Evolutionary conservation across 371 early-diverging fungal genomes (phyloP).

Genomic region (Smittium mucronatum): DNA sequence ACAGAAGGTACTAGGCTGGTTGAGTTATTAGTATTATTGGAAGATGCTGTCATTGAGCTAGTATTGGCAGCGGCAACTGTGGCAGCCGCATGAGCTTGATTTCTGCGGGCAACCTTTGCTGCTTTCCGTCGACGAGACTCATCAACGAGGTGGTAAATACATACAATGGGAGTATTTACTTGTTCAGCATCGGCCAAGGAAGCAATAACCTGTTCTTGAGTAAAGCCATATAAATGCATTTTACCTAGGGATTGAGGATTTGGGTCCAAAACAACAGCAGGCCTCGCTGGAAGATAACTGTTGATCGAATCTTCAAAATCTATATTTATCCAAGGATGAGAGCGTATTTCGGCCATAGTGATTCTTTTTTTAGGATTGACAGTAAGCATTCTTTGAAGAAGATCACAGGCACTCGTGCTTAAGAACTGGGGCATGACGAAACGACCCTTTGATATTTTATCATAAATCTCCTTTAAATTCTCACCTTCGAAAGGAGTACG

Average conservation of each 20-base stretch:
- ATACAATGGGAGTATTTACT: constrained; percentile 27
- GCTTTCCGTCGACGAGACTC: constrained; percentile 31
- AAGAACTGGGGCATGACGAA: constrained; percentile 27
- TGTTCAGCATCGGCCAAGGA: constrained; percentile 25
- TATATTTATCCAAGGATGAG: constrained; percentile 26
- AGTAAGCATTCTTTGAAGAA: constrained; percentile 29
- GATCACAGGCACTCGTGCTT: constrained; percentile 22
- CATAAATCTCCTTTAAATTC: constrained; percentile 88
- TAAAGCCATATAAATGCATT: constrained; percentile 29
- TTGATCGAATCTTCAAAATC: constrained; percentile 22
- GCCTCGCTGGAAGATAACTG: constrained; percentile 26
- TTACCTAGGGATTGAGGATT: constrained; percentile 28
- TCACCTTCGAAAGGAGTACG: constrained; percentile 91
- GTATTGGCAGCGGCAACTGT: neutral
- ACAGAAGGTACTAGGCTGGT: neutral
- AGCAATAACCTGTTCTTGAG: constrained; percentile 18
- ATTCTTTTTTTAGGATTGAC: constrained; percentile 26
- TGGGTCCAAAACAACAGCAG: constrained; percentile 29
- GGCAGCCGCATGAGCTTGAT: constrained; percentile 9
- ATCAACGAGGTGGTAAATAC: constrained; percentile 30
- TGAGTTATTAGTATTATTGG: neutral
- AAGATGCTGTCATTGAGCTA: neutral
- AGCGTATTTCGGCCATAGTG: constrained; percentile 30
- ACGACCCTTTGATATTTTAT: constrained; percentile 54
- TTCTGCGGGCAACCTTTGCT: constrained; percentile 15